Percentiles rank a stretch among this genome's conserved stretches.
phyloP scores from a whole-genome alignment of 805 yeast species.

The Tetrapisispora arboricola region DNA sequence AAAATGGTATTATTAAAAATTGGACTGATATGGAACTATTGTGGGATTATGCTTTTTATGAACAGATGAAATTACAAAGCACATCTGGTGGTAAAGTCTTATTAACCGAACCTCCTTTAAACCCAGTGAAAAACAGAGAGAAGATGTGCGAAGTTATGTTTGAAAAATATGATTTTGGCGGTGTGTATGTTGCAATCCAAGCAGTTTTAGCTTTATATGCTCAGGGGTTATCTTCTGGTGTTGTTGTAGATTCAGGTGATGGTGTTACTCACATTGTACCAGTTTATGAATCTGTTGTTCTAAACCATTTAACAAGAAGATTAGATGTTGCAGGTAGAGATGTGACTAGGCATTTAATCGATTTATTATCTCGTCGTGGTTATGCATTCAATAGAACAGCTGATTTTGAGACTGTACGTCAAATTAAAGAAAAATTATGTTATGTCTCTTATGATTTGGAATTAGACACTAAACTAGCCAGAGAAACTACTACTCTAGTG shows the following conservation, averaged over 20 bases:
- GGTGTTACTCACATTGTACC: constrained; percentile 93
- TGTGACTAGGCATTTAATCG: constrained; percentile 92
- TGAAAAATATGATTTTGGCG: constrained; percentile 84
- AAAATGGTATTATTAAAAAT: constrained; percentile 90
- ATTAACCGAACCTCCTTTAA: constrained; percentile 97
- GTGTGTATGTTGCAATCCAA: constrained; percentile 92
- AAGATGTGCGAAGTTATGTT: constrained; percentile 91
- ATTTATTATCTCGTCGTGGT: constrained; percentile 84
- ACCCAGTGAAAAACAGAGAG: constrained; percentile 85
- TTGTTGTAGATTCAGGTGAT: constrained; percentile 97
- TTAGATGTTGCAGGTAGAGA: constrained; percentile 97
- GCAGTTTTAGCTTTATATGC: constrained; percentile 97
- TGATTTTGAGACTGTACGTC: constrained; percentile 97
- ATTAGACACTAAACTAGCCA: constrained; percentile 75
- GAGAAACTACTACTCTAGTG: constrained; percentile 91
- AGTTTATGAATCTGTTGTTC: constrained; percentile 93
- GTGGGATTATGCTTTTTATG: constrained; percentile 96
- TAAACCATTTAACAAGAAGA: constrained; percentile 85
- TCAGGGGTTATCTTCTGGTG: constrained; percentile 93
- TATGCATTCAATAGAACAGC: constrained; percentile 98
- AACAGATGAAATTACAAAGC: constrained; percentile 71
- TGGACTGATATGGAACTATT: constrained; percentile 99
- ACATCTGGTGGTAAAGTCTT: constrained; percentile 71
- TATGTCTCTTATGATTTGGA: constrained; percentile 92
- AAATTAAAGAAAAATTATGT: constrained; percentile 91